Evolutionary conservation across 495 filamentous ascomycete genomes (phyloP).

Genomic region (Bathelium albidoporum): DNA sequence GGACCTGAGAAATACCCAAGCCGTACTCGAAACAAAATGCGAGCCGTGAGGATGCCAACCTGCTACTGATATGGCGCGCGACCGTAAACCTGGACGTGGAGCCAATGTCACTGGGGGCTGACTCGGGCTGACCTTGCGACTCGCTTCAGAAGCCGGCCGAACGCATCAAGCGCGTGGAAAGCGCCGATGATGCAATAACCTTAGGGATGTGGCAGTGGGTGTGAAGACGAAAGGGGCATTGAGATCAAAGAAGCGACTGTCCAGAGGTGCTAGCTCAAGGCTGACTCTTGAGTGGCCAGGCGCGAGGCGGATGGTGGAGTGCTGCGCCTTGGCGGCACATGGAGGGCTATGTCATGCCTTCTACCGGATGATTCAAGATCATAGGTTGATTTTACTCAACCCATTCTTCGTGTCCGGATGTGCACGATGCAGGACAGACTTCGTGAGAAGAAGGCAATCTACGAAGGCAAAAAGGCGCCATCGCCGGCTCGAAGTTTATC

Average conservation of each 20-base stretch:
- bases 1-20: neutral
- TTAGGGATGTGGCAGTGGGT: neutral
- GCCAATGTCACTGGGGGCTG: neutral
- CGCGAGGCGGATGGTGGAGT: neutral
- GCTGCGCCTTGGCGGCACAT: slow-evolving; percentile 2
- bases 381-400: neutral
- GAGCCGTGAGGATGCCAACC: neutral
- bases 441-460: neutral
- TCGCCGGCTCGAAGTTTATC: no score
- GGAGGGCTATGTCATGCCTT: slow-evolving; percentile 2
- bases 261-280: neutral
- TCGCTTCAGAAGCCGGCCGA: neutral
- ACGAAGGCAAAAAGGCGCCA: neutral
- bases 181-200: neutral
- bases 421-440: neutral
- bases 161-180: no score
- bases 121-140: neutral
- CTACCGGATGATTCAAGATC: neutral
- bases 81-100: neutral
- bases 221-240: neutral
- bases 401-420: neutral
- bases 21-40: neutral
- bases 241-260: neutral
- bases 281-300: neutral
- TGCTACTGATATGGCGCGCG: neutral